Evolutionary conservation across 2,329 filamentous ascomycete genomes (phyloP), one percentile per base, ranked within the genome.

Genomic region (Fusarium sp.): DNA sequence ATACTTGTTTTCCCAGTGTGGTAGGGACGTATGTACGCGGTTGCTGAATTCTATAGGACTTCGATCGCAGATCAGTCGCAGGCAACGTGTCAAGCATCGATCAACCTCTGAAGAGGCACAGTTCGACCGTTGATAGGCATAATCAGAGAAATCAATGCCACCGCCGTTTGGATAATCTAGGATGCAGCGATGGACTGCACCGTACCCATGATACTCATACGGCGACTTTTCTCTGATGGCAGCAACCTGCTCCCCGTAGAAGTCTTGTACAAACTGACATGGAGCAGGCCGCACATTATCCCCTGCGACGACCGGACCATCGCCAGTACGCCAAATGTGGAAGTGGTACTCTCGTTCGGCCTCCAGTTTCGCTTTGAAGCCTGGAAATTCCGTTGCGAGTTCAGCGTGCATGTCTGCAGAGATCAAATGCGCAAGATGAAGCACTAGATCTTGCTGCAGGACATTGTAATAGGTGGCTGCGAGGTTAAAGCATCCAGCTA

Each of bases 401-500:
- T 56, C 32, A 7, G 45, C 16, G 20, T 65, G 45, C 54, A 69
- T 69, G 0, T 37, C 45, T 3, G 53, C 25, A 3, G 65, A 53
- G 14, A 65, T 48, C 0, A 29, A 34, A 5, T 22, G 6, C 1
- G 54, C 41, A 14, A 69, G 66, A n/a, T 53, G 49, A 2, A 69
- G 4, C 1, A 45, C 41, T 0, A 69, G 3, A 30, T 60, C 57
- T 13, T 51, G 30, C 4, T 60, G 22, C 0, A 67, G 16, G 2
- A 53, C 7, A 20, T 52, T 12, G 14, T 63, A 53, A 7, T 29
- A 44, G 16, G 64, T 53, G 6, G 20, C 37, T 6, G 37, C 45
- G 3, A 53, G 24, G 4, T 67, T 68, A 7, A 67, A 67, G 29
- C 65, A 68, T 7, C 57, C 57, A 1, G 63, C 63, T 16, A 65